Conservation (phyloP, 2,329 filamentous ascomycete genomes). For the Penicillium sp. region DNA sequence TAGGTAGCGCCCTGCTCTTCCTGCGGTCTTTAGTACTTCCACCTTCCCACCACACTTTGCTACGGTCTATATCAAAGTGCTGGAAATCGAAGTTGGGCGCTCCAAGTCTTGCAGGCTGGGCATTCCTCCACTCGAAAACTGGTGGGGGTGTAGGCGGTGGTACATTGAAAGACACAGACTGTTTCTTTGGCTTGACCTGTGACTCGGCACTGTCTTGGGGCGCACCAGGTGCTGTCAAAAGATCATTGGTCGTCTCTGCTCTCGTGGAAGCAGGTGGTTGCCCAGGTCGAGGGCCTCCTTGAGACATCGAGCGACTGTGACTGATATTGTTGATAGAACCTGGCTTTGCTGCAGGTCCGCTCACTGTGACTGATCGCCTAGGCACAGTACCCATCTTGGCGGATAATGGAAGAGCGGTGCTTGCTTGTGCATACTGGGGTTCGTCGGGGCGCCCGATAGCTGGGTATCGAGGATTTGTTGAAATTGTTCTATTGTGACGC, state of each 20-base stretch:
- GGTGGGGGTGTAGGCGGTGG: constrained; percentile 48
- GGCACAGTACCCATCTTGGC: constrained; percentile 24
- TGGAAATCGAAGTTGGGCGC: constrained; percentile 62
- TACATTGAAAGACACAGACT: constrained; percentile 48
- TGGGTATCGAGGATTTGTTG: constrained; percentile 24
- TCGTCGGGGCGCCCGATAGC: constrained; percentile 18
- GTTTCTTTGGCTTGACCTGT: constrained; percentile 36
- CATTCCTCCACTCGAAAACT: constrained; percentile 67
- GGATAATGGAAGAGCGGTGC: constrained; percentile 9
- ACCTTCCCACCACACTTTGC: constrained; percentile 76
- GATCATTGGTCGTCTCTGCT: constrained; percentile 15
- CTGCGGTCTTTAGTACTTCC: constrained; percentile 48
- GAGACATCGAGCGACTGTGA: constrained; percentile 19
- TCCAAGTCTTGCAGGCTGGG: constrained; percentile 60
- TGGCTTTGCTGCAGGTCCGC: constrained; percentile 16
- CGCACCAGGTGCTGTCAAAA: constrained; percentile 17
- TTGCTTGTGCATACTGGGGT: constrained; percentile 22
- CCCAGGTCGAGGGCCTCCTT: constrained; percentile 7
- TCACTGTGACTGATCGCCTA: constrained; percentile 29
- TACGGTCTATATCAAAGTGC: constrained; percentile 48
- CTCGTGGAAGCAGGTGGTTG: background rate
- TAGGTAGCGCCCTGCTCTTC: constrained; percentile 46
- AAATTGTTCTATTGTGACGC: constrained; percentile 18
- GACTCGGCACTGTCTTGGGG: constrained; percentile 22
- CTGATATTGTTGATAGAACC: background rate